Evolutionary conservation across 306 rosid genomes (phyloP).

Genomic region (Cotoneaster glaucophyllus): DNA sequence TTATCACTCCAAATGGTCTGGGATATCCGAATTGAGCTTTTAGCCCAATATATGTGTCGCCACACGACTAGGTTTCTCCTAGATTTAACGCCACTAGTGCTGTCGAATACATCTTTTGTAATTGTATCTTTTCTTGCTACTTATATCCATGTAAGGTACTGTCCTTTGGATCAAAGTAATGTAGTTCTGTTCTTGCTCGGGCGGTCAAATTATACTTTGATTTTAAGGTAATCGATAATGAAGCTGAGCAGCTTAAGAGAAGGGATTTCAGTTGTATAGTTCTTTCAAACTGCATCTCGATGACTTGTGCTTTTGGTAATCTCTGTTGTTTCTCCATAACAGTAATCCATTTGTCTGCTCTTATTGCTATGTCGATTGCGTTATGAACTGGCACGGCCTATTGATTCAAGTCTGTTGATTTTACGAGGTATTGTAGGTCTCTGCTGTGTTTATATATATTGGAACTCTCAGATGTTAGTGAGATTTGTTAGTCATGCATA

Average conservation of each 20-base stretch:
- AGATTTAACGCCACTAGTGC: background rate
- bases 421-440: too few relatives aligned
- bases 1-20: background rate
- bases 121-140: background rate
- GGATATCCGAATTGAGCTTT: background rate
- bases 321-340: background rate
- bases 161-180: background rate
- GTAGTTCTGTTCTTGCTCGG: background rate
- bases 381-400: too few relatives aligned
- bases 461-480: too few relatives aligned
- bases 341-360: background rate
- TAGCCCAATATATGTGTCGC: background rate
- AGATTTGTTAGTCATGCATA: too few relatives aligned
- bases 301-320: background rate
- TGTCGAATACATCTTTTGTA: background rate
- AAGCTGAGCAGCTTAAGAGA: background rate
- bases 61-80: background rate
- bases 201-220: background rate
- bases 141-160: background rate
- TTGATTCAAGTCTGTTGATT: too few relatives aligned
- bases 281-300: background rate
- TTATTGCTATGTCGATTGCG: too few relatives aligned
- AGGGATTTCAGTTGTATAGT: background rate
- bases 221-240: background rate
- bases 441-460: too few relatives aligned